A percentile compares a stretch with the other conserved stretches of the same genome.
Conservation (phyloP, 1,284 basidiomycete species). For the Puccinia brachypodii region DNA sequence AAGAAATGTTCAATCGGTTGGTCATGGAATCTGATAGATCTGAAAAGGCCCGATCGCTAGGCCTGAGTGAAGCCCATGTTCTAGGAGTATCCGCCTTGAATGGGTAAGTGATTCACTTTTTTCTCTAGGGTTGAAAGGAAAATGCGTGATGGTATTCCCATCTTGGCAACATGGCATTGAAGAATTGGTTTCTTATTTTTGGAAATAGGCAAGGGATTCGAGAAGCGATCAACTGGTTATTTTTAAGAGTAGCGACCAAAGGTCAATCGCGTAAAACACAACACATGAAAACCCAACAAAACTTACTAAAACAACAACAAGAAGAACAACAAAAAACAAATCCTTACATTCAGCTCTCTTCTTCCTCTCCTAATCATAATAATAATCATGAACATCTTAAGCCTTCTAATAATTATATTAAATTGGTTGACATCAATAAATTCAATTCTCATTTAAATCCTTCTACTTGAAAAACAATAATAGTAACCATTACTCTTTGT, state of each 20-base stretch:
- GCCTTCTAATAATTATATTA: neutral
- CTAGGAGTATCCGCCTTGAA: slow-evolving; percentile 34
- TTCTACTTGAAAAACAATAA: neutral
- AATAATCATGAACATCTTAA: neutral
- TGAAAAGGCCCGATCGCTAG: slow-evolving; percentile 38
- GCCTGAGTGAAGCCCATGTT: slow-evolving; percentile 40
- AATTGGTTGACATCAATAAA: too few species aligned
- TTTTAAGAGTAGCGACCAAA: slow-evolving; percentile 36
- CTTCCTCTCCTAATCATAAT: too few species aligned
- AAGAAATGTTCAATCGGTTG: slow-evolving; percentile 38
- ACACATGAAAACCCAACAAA: neutral
- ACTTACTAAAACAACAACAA: neutral
- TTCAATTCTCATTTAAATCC: neutral
- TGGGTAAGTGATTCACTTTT: slow-evolving; percentile 12
- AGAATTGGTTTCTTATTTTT: neutral
- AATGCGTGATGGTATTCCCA: neutral
- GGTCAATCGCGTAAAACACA: slow-evolving; percentile 34
- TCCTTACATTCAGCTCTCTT: neutral
- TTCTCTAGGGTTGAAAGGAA: neutral
- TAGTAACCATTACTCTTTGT: neutral
- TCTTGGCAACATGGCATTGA: neutral
- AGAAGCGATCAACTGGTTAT: slow-evolving; percentile 45
- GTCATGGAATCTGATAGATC: slow-evolving; percentile 44
- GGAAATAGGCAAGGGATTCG: slow-evolving; percentile 23
- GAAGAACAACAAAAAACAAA: neutral